phyloP scores from a whole-genome alignment of 768 basidiomycete species.

The Fomitopsis serialis region DNA sequence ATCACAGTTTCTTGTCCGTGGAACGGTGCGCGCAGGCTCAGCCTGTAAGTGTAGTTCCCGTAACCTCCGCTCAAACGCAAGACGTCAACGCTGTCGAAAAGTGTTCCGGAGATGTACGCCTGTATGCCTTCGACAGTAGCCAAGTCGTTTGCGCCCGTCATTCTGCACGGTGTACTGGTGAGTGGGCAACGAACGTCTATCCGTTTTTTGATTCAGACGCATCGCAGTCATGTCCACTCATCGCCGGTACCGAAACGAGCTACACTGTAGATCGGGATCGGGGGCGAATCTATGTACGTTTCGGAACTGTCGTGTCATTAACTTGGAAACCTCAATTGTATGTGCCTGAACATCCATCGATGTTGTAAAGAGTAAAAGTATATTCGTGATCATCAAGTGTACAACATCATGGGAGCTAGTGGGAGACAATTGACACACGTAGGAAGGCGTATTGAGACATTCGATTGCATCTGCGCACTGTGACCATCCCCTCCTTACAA shows the following conservation, averaged over 20 bases:
- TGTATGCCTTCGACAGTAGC: slow-evolving; percentile 26
- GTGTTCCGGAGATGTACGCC: slow-evolving; percentile 41
- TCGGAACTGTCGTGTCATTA: no score
- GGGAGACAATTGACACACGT: slow-evolving; percentile 14
- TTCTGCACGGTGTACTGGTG: no score
- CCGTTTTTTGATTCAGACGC: no score
- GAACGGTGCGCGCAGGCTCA: slow-evolving; percentile 36
- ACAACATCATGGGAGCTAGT: slow-evolving; percentile 15
- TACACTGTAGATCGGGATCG: not conserved
- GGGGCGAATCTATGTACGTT: no score
- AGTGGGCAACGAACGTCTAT: no score
- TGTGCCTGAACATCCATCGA: not conserved
- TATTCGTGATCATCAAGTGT: slow-evolving; percentile 11
- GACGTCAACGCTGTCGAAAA: slow-evolving; percentile 39
- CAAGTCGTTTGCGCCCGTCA: slow-evolving; percentile 17
- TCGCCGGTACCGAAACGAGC: no score
- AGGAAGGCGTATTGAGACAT: slow-evolving; percentile 17
- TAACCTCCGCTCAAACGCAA: slow-evolving; percentile 43
- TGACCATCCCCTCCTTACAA: slow-evolving; percentile 19
- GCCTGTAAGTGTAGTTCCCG: slow-evolving; percentile 54
- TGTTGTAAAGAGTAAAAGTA: slow-evolving; percentile 15
- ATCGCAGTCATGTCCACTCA: no score
- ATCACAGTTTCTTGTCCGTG: slow-evolving; percentile 43
- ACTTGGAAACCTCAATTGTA: no score
- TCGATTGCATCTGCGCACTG: slow-evolving; percentile 14